Base-by-base conservation (phyloP, 768 basidiomycete genomes). In the Panaeolus papilionaceus region DNA sequence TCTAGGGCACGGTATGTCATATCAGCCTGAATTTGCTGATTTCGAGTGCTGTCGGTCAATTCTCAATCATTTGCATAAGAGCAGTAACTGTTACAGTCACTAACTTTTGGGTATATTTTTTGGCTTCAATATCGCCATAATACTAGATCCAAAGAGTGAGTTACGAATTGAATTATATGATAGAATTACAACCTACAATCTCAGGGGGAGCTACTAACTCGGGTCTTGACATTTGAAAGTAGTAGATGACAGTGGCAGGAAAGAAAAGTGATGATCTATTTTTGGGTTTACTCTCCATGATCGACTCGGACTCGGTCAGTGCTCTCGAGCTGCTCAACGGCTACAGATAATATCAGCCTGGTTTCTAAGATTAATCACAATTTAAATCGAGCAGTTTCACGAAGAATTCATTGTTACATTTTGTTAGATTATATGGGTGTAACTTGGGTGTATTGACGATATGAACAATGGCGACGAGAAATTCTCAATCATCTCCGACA, bases 1-100 rank as follows among this genome's bases (percentile, higher is more conserved):
- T 99, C 98, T 39, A 99, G 81, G 2, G 96, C 96, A 71, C 98
- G 88, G 72, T 96, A 93, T 16, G 98, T 98, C 98, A 99, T 98
- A 70, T 96, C 91, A 10, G 95, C 92, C 76, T 99, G 98, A 68
- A 99, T 96, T 76, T 92, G 91, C 77, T 99, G 96, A 74, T 97
- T 95, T 64, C 98, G 95, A 38, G 96, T 90, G 81, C 96, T 98
- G 72, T 45, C 23, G 61, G 44, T 65, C 64, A 26, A 67, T 61
- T 71, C 11, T 37, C 3, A 16, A 58, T 58, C 54, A 58, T 33
- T 58, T 58, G 7, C 14, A 6, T 10, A 1, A 4, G 12, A 16
- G 6, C 20, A 14, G 33, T 16, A 23, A 8, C n/a, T 10, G 47
- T 2, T 7, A 45, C 0, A 9, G 23, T 26, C 9, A 76, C 85